Evolutionary conservation across 2,329 filamentous ascomycete species (phyloP).

Genomic region (Aureobasidium sp.): DNA sequence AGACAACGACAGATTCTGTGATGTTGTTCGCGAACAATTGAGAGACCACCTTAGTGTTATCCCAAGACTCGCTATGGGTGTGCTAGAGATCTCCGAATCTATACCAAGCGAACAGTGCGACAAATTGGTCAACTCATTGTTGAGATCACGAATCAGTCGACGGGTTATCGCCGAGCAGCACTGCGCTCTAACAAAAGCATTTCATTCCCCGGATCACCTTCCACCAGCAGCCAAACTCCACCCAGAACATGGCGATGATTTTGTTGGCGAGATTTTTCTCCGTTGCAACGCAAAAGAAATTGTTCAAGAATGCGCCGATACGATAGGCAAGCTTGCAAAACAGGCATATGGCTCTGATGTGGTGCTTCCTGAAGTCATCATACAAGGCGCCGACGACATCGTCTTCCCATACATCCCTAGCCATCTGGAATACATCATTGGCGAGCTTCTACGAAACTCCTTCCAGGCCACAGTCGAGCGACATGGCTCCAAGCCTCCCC

Average conservation of each 20-base stretch:
- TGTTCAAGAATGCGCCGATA: constrained; percentile 70
- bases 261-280: constrained; percentile 91
- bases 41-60: constrained; percentile 89
- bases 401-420: constrained; percentile 95
- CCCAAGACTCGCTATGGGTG: constrained; percentile 87
- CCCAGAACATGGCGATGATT: constrained; percentile 60
- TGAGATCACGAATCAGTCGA: constrained; percentile 90
- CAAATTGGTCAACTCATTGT: constrained; percentile 87
- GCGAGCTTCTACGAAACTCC: constrained; percentile 88
- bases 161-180: constrained; percentile 97
- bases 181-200: constrained; percentile 88
- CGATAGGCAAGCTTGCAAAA: constrained; percentile 66
- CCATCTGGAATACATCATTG: constrained; percentile 82
- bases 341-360: constrained; percentile 66
- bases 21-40: constrained; percentile 69
- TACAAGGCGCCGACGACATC: constrained; percentile 73
- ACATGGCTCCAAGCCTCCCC: constrained; percentile 61
- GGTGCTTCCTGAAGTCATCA: constrained; percentile 68
- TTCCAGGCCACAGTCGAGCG: constrained; percentile 83
- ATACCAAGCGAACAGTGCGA: constrained; percentile 79
- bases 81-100: constrained; percentile 78
- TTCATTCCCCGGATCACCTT: constrained; percentile 83
- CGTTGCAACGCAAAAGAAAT: constrained; percentile 88
- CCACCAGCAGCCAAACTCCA: constrained; percentile 61
- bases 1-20: constrained; percentile 84